phyloP scores from a whole-genome alignment of 2,329 filamentous ascomycete species.

The Talaromyces sp. region DNA sequence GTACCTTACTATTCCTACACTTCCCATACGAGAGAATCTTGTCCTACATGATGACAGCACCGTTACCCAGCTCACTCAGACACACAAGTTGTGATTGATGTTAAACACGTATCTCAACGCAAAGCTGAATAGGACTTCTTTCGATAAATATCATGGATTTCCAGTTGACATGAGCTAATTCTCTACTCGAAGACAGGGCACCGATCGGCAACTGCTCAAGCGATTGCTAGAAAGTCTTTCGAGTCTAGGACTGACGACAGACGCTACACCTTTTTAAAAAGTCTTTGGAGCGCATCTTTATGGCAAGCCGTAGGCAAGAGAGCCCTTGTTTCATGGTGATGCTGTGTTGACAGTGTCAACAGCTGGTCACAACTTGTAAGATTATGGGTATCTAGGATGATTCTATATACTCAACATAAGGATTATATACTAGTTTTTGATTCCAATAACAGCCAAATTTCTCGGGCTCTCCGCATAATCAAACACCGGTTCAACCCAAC shows the following conservation, averaged over 20 bases:
- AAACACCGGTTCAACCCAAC: conserved; percentile 93
- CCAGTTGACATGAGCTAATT: neutral
- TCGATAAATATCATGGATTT: neutral
- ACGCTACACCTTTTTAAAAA: neutral
- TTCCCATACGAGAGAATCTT: neutral
- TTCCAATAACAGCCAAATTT: conserved; percentile 87
- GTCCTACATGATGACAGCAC: conserved; percentile 18
- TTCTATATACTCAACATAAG: neutral
- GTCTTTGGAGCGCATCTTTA: neutral
- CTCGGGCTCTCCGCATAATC: conserved; percentile 81
- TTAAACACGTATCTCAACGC: conserved; percentile 19
- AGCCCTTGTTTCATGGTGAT: neutral
- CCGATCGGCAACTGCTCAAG: neutral
- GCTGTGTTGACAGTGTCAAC: neutral
- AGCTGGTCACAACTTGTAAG: neutral
- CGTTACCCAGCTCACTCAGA: conserved; percentile 21
- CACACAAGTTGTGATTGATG: conserved; percentile 20
- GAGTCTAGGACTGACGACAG: neutral
- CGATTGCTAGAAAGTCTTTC: neutral
- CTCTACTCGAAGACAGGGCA: neutral
- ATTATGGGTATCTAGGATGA: conserved; percentile 2
- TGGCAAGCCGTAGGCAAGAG: neutral
- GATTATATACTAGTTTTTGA: conserved; percentile 53
- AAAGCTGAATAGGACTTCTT: conserved; percentile 13
- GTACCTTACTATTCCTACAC: neutral